Evolutionary conservation across 495 filamentous ascomycete species (phyloP).

Genomic region (Aspergillus sclerotiicarbonarius): DNA sequence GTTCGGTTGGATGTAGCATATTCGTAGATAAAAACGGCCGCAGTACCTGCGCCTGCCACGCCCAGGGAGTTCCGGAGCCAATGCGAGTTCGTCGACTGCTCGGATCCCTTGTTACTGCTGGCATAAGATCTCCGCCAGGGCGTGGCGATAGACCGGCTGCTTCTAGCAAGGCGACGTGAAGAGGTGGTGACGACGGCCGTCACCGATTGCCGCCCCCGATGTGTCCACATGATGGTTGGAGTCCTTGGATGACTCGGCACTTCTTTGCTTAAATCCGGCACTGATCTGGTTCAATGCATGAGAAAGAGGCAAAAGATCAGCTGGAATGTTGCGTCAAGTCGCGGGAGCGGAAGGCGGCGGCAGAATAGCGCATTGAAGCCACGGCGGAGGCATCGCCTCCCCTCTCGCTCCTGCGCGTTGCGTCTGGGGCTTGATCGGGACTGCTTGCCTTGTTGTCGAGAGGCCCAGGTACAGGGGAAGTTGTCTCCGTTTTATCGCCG

Average conservation of each 20-base stretch:
- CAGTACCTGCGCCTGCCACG: conserved; percentile 35
- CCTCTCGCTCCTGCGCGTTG: not conserved
- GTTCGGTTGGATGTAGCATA: conserved; percentile 25
- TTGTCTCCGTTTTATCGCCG: not conserved
- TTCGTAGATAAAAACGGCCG: conserved; percentile 36
- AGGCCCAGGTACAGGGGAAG: not conserved
- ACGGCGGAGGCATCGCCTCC: not conserved
- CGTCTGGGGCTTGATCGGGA: not conserved
- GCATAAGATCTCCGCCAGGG: conserved; percentile 32
- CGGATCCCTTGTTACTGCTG: conserved; percentile 24
- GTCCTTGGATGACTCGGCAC: not conserved
- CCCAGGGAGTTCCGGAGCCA: conserved; percentile 40
- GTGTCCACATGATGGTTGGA: conserved; percentile 31
- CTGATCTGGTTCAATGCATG: too few relatives aligned
- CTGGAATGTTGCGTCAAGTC: conserved; percentile 33
- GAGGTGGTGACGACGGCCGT: conserved; percentile 20
- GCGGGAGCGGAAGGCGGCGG: conserved; percentile 32
- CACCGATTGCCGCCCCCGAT: conserved; percentile 28
- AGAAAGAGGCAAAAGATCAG: conserved; percentile 8
- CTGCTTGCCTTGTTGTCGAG: not conserved
- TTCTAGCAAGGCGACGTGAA: conserved; percentile 18
- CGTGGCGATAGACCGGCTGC: conserved; percentile 21
- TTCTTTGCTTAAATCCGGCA: too few relatives aligned
- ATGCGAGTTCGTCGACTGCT: conserved; percentile 19
- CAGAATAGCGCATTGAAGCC: conserved; percentile 34